Evolutionary conservation across 2,329 filamentous ascomycete genomes (phyloP).

Genomic region (Trichothecium roseum): DNA sequence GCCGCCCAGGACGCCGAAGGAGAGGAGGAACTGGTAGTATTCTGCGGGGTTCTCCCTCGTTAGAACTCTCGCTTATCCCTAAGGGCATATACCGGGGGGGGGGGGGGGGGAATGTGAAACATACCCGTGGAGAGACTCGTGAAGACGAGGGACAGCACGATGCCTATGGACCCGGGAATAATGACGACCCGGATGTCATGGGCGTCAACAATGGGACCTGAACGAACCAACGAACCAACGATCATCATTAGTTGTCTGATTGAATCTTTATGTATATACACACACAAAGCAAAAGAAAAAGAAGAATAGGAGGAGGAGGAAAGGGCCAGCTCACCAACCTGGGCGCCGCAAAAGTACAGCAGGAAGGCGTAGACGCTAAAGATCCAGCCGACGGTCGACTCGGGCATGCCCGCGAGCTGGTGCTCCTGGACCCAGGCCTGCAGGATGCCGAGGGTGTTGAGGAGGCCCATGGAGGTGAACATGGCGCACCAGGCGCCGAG

Average conservation of each 20-base stretch:
- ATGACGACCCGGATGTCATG: conserved; percentile 52
- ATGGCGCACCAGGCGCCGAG: conserved; percentile 60
- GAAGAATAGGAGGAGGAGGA: too few species aligned
- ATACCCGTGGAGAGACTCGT: conserved; percentile 45
- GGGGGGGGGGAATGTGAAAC: background rate
- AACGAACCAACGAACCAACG: too few species aligned
- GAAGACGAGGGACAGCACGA: conserved; percentile 44
- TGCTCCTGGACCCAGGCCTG: conserved; percentile 66
- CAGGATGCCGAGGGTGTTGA: conserved; percentile 48
- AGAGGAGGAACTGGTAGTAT: conserved; percentile 64
- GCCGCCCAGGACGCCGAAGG: conserved; percentile 58
- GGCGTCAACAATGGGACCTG: conserved; percentile 54
- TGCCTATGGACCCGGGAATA: conserved; percentile 42
- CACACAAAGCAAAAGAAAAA: too few species aligned
- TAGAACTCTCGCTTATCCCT: background rate
- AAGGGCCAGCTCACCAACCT: too few species aligned
- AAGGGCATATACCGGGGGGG: too few species aligned
- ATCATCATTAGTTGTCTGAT: too few species aligned
- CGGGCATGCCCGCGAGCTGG: conserved; percentile 57
- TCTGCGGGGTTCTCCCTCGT: conserved; percentile 16
- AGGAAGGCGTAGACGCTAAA: conserved; percentile 74
- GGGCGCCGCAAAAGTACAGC: conserved; percentile 71
- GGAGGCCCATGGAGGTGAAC: conserved; percentile 53
- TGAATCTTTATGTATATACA: too few species aligned
- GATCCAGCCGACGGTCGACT: conserved; percentile 73